Evolutionary conservation across 2,329 filamentous ascomycete genomes (phyloP).

Genomic region (Rosellinia necatrix): DNA sequence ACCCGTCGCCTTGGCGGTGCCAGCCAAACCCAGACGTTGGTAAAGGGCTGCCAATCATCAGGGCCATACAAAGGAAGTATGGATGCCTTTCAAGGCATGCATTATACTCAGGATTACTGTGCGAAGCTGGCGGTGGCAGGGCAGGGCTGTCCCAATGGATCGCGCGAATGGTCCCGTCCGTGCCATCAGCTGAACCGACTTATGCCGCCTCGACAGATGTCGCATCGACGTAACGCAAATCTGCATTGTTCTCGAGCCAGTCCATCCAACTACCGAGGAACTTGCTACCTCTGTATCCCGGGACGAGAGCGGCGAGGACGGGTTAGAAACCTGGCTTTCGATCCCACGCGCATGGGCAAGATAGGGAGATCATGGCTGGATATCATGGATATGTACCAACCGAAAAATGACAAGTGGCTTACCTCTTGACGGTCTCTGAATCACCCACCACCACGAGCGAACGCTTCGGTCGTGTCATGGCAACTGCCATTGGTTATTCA

Average conservation of each 20-base stretch:
- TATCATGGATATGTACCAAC: too few relatives aligned
- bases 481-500: slow-evolving; percentile 61
- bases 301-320: neutral
- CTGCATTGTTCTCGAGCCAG: slow-evolving; percentile 85
- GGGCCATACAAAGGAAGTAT: neutral
- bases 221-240: slow-evolving; percentile 84
- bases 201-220: slow-evolving; percentile 35
- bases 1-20: neutral
- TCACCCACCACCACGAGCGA: slow-evolving; percentile 92
- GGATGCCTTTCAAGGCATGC: neutral
- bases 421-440: slow-evolving; percentile 89
- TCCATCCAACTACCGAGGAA: slow-evolving; percentile 93
- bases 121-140: slow-evolving; percentile 17
- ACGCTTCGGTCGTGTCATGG: slow-evolving; percentile 93
- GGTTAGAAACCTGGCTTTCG: slow-evolving; percentile 17
- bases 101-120: slow-evolving; percentile 1
- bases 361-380: slow-evolving; percentile 10
- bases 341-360: slow-evolving; percentile 10
- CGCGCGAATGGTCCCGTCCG: neutral
- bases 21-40: slow-evolving; percentile 7
- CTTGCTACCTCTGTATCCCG: slow-evolving; percentile 70
- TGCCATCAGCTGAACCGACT: slow-evolving; percentile 19
- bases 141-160: slow-evolving; percentile 9
- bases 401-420: slow-evolving; percentile 44
- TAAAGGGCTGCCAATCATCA: slow-evolving; percentile 12